These are phyloP conservation scores for Moesziomyces parantarcticus DNA, from an alignment of 1,284 basidiomycete genomes.

Conservation along the genomic window DNA sequence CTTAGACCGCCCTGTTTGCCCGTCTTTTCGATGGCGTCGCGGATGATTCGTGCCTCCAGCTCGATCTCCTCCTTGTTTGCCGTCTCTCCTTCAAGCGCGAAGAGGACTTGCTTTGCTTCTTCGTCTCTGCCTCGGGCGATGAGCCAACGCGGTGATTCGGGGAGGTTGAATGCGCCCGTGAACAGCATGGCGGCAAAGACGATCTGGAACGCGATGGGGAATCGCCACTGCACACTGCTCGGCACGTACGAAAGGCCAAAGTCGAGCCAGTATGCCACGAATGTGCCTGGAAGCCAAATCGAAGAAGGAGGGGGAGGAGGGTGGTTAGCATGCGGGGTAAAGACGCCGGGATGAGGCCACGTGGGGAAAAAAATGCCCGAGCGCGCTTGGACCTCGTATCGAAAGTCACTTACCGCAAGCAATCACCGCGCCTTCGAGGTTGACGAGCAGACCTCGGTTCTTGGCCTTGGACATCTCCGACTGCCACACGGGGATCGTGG, in stretches of 20 bases:
- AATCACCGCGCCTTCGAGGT: slow-evolving; percentile 52
- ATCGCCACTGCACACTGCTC: slow-evolving; percentile 44
- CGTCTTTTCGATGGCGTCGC: slow-evolving; percentile 37
- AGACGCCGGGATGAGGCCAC: too few relatives aligned
- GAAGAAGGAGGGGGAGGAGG: too few relatives aligned
- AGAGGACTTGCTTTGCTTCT: slow-evolving; percentile 47
- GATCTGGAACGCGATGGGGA: slow-evolving; percentile 61
- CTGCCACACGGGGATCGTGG: slow-evolving; percentile 62
- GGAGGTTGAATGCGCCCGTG: slow-evolving; percentile 46
- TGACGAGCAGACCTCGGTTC: slow-evolving; percentile 54
- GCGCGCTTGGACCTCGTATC: too few relatives aligned
- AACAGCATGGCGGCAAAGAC: slow-evolving; percentile 71
- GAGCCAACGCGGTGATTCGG: slow-evolving; percentile 62
- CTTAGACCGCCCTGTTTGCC: slow-evolving; percentile 7
- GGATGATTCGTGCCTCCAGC: slow-evolving; percentile 38
- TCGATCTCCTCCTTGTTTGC: slow-evolving; percentile 22
- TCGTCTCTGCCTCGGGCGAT: slow-evolving; percentile 35
- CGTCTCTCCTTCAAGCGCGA: slow-evolving; percentile 50
- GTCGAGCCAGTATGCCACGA: slow-evolving; percentile 58
- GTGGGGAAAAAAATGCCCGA: too few relatives aligned
- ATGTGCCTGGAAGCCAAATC: slow-evolving; percentile 11
- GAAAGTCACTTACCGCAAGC: background rate
- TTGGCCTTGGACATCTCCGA: slow-evolving; percentile 51
- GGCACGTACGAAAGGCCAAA: slow-evolving; percentile 49
- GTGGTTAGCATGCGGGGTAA: too few relatives aligned